Evolutionary conservation across 257 asterid species (phyloP).

Genomic region (Oldenlandia corymbosa): DNA sequence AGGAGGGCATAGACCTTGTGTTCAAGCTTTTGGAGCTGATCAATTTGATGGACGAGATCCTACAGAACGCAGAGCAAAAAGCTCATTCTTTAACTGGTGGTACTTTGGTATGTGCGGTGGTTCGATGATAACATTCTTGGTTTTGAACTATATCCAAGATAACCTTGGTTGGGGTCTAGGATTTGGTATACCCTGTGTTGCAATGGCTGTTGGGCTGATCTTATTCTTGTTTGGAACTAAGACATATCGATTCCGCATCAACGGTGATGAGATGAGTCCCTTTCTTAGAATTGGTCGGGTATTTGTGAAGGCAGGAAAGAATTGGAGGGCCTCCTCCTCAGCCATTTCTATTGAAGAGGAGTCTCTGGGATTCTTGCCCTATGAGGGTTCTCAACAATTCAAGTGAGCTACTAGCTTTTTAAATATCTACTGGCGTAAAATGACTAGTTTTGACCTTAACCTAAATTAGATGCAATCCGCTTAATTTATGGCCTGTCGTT

Average conservation of each 20-base stretch:
- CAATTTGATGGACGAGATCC: conserved; percentile 22
- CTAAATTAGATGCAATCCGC: too few relatives aligned
- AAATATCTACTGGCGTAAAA: background rate
- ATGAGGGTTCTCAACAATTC: conserved; percentile 19
- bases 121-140: background rate
- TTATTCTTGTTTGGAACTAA: conserved; percentile 14
- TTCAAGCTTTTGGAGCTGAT: conserved; percentile 25
- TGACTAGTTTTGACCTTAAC: too few relatives aligned
- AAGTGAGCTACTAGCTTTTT: conserved; percentile 6
- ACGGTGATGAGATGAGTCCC: background rate
- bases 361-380: background rate
- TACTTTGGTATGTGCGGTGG: conserved; percentile 9
- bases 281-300: conserved; percentile 15
- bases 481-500: too few relatives aligned
- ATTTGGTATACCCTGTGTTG: conserved; percentile 12
- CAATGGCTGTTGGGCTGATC: conserved; percentile 10
- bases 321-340: conserved; percentile 1
- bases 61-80: conserved; percentile 15
- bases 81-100: conserved; percentile 25
- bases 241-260: conserved; percentile 11
- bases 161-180: conserved; percentile 4
- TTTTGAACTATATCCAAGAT: conserved; percentile 17
- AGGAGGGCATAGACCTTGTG: conserved; percentile 23
- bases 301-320: conserved; percentile 13
- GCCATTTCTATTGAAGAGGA: background rate